A percentile compares a stretch with the other conserved stretches of the same genome.
Evolutionary conservation across 805 yeast genomes (phyloP).

Genomic region (Brettanomyces naardenensis): DNA sequence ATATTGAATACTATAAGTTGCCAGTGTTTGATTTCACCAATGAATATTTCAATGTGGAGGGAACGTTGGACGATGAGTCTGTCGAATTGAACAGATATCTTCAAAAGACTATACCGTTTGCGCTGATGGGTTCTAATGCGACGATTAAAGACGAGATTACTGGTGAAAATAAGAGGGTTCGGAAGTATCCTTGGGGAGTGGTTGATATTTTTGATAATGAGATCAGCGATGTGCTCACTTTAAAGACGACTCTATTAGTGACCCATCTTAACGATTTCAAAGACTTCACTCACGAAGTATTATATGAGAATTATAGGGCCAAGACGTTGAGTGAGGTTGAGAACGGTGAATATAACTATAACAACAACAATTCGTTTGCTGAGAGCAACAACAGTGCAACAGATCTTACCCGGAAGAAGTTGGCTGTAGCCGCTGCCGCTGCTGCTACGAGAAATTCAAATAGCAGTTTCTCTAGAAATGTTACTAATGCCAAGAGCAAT

Average conservation of each 20-base stretch:
- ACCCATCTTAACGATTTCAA: conserved; percentile 84
- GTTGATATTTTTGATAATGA: conserved; percentile 55
- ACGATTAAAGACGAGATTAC: conserved; percentile 26
- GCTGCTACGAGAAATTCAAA: neutral
- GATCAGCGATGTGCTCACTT: conserved; percentile 69
- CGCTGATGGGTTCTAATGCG: conserved; percentile 53
- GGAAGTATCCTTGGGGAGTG: conserved; percentile 65
- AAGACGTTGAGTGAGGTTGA: conserved; percentile 28
- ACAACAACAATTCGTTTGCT: conserved; percentile 1
- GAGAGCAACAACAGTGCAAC: conserved; percentile 5
- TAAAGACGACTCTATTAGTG: conserved; percentile 72
- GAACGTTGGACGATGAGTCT: conserved; percentile 23
- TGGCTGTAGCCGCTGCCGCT: conserved; percentile 2
- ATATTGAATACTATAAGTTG: conserved; percentile 59
- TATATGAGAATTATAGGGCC: conserved; percentile 87
- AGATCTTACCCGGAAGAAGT: conserved; percentile 2
- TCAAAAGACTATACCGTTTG: conserved; percentile 50
- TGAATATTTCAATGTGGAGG: conserved; percentile 35
- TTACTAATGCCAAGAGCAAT: neutral
- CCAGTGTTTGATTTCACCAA: conserved; percentile 74
- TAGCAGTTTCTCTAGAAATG: neutral
- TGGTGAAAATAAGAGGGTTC: conserved; percentile 35
- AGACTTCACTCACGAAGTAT: conserved; percentile 78
- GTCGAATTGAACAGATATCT: conserved; percentile 28
- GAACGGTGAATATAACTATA: conserved; percentile 5